Percentiles rank a stretch among this genome's conserved stretches.
Evolutionary conservation across 768 basidiomycete genomes (phyloP).

Genomic region (Lactarius indigo): DNA sequence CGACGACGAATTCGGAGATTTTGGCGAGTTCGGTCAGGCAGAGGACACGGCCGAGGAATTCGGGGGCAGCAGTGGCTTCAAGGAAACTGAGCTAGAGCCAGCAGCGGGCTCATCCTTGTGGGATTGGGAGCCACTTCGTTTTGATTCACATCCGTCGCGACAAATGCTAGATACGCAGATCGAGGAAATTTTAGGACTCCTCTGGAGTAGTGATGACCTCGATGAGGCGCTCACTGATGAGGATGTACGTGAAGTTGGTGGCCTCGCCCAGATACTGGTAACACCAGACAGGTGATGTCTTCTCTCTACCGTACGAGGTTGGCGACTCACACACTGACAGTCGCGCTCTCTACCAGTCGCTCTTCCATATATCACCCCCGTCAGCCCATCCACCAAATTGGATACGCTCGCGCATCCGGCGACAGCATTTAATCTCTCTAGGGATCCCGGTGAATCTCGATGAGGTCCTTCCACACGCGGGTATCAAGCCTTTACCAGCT

Average conservation of each 20-base stretch:
- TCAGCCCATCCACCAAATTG: slow-evolving; percentile 86
- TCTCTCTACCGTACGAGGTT: slow-evolving; percentile 19
- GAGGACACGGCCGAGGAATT: slow-evolving; percentile 37
- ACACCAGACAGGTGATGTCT: slow-evolving; percentile 64
- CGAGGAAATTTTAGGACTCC: slow-evolving; percentile 57
- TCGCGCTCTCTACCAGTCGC: slow-evolving; percentile 70
- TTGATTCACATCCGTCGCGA: slow-evolving; percentile 63
- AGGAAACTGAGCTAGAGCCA: slow-evolving; percentile 33
- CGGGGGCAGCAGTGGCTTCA: slow-evolving; percentile 36
- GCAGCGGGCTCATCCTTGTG: slow-evolving; percentile 41
- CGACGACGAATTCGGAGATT: slow-evolving; percentile 84
- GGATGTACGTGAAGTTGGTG: slow-evolving; percentile 73
- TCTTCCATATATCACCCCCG: slow-evolving; percentile 65
- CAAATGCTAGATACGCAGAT: slow-evolving; percentile 58
- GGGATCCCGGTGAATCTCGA: slow-evolving; percentile 95
- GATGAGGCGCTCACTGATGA: slow-evolving; percentile 60
- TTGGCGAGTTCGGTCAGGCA: slow-evolving; percentile 81
- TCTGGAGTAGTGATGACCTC: slow-evolving; percentile 57
- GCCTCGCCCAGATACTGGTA: slow-evolving; percentile 73
- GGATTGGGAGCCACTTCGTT: slow-evolving; percentile 57
- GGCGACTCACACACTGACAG: slow-evolving; percentile 42
- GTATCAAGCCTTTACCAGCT: slow-evolving; percentile 65
- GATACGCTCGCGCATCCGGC: slow-evolving; percentile 86
- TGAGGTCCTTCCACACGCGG: slow-evolving; percentile 73
- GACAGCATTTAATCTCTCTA: slow-evolving; percentile 86